Evolutionary conservation across 805 yeast species (phyloP), one percentile per base, ranked within the genome.

Genomic region (Barnettozyma pratensis): DNA sequence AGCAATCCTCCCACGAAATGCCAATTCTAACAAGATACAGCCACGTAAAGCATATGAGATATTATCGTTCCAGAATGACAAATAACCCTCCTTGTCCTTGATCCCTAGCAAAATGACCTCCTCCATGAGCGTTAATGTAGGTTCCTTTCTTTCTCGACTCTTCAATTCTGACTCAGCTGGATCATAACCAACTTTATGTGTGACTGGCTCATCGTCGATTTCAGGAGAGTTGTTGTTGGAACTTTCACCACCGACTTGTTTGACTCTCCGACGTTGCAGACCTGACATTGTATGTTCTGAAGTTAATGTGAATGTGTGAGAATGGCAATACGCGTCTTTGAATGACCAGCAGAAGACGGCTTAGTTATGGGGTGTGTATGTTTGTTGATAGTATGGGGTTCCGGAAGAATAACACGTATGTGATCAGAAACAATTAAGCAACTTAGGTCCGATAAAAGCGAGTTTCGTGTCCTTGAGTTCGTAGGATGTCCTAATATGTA

Each of bases 61-160:
- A 68, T 89, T 91, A 68, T 94, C 99, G 65, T 94, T 94, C 99
- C 99, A 94, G 69, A 94, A 94, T 30, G 97, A 89, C 41, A 94
- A 74, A 66, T 92, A 90, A 10, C 99, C 99, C 68, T 94, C 98
- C 59, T 87, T 86, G 68, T 94, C 98, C 63, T 92, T 91, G 55
- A 94, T 76, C 5, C 99, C 99, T 72, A 94, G 78, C 54, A 94
- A 75, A 55, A 94, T 72, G 6, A 94, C 97, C 68, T 94, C 99
- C 68, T 94, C 99, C 97, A 94, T 90, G 56, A 94, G 71, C 0
- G 99, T 94, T 56, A 94, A 74, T 39, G 81, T 72, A 1, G 99
- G 99, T 30, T 72, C 66, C 14, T 61, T 59, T n/a, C 58, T 57
- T 43, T 66, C 64, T 38, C 66, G 68, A 10, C 61, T 49, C 19